Evolutionary conservation across 2,329 filamentous ascomycete species (phyloP), one percentile per base, ranked within the genome.

Genomic region (Fusarium robinianum): DNA sequence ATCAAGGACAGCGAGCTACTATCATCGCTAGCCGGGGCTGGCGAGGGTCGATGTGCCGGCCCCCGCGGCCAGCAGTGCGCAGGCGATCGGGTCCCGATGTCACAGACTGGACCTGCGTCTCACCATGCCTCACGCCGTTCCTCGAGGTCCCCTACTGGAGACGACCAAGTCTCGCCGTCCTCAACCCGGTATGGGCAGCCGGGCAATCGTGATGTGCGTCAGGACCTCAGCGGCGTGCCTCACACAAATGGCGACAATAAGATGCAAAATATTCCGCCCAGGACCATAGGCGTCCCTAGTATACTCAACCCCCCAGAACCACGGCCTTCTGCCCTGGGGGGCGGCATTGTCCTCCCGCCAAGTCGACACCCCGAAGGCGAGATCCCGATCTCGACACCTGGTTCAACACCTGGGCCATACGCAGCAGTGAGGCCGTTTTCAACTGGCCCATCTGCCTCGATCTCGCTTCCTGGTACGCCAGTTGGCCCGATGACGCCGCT

Each of bases 11-110:
- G 45, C 30, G 49, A 55, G 24, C 46, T 48, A 46, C 36, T 46
- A 15, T 52, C 49, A 29, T 53, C 60, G 46, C 39, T n/a, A n/a
- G n/a, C 52, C 46, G 46, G 42, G 21, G 44, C 48, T 32, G 54
- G 39, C 30, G 57, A 55, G 58, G 65, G 73, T 81, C 80, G 75
- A 84, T 84, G 80, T 78, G 69, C 73, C 67, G 73, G 72, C 72
- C 71, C 69, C 70, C 68, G 68, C 67, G 73, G 71, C 70, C 69
- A 71, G 65, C 70, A 69, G 69, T 67, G 70, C 67, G 71, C 68
- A 75, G 77, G 78, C 74, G 78, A 79, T 70, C 74, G 75, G 76
- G 71, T 71, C 73, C 77, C 79, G 73, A 84, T 84, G 81, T 83
- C 80, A 72, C 78, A 81, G 74, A 77, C 74, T 72, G 76, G 73